These are phyloP conservation scores for Dioscorea cayenensis DNA, from an alignment of 116 monocot species.

Conservation along the genomic window DNA sequence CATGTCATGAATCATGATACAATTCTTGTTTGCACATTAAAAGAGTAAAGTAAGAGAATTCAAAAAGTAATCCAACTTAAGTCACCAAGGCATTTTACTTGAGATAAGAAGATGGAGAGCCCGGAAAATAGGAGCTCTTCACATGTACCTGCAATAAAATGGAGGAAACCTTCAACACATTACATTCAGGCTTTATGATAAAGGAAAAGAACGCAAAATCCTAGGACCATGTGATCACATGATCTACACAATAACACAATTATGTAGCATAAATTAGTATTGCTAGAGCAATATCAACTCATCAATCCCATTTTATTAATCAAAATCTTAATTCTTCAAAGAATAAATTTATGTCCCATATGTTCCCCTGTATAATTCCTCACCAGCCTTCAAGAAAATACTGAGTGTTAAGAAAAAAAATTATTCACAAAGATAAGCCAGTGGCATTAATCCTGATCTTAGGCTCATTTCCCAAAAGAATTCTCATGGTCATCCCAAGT, in stretches of 20 bases:
- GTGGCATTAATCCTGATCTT: too few species aligned
- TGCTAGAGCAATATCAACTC: background rate
- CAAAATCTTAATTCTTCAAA: too few species aligned
- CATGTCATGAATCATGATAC: too few species aligned
- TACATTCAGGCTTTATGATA: background rate
- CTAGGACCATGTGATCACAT: background rate
- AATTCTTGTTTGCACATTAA: too few species aligned
- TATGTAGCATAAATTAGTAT: background rate
- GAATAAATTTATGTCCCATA: too few species aligned
- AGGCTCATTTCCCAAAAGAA: too few species aligned
- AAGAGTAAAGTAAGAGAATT: background rate
- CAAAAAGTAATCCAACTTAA: background rate
- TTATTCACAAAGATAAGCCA: too few species aligned
- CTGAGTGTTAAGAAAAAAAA: too few species aligned
- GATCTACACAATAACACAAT: background rate
- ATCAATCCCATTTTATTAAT: too few species aligned
- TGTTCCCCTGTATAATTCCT: too few species aligned
- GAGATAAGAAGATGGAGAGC: constrained; percentile 75
- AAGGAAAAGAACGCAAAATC: background rate
- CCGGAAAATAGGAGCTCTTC: constrained; percentile 73
- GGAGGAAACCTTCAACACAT: background rate
- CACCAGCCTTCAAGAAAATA: too few species aligned
- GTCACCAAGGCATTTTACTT: constrained; percentile 47
- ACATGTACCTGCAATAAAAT: constrained; percentile 58
- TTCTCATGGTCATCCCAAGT: too few species aligned